phyloP scores from a whole-genome alignment of 192 early-diverging fungal species.

The Coemansia sp. region DNA sequence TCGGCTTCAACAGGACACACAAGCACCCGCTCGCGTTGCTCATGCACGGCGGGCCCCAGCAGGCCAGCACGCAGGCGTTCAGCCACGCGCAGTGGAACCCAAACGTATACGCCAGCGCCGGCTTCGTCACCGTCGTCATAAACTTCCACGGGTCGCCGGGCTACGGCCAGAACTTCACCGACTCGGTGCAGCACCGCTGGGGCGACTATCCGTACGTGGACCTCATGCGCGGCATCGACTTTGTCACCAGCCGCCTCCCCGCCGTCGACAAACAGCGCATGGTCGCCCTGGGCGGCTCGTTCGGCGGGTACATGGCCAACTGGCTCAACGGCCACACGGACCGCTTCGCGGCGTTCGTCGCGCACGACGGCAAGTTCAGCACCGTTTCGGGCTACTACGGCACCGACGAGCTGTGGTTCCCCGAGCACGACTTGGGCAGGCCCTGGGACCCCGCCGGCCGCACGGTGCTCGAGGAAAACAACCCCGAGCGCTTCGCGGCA shows the following conservation, averaged over 20 bases:
- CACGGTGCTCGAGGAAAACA: slow-evolving; percentile 56
- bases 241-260: slow-evolving; percentile 50
- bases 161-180: slow-evolving; percentile 73
- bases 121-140: slow-evolving; percentile 64
- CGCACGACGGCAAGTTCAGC: slow-evolving; percentile 76
- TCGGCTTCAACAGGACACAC: slow-evolving; percentile 50
- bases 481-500: slow-evolving; percentile 64
- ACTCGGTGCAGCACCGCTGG: slow-evolving; percentile 72
- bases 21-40: slow-evolving; percentile 74
- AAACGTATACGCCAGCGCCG: slow-evolving; percentile 68
- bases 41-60: slow-evolving; percentile 86
- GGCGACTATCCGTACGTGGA: slow-evolving; percentile 73
- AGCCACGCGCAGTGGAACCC: slow-evolving; percentile 72
- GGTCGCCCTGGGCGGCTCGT: slow-evolving; percentile 69
- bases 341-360: slow-evolving; percentile 65
- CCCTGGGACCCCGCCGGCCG: slow-evolving; percentile 58
- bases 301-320: slow-evolving; percentile 84
- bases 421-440: slow-evolving; percentile 70
- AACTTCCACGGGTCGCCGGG: slow-evolving; percentile 80
- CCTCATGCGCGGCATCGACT: slow-evolving; percentile 68
- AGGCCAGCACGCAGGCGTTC: slow-evolving; percentile 59
- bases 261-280: slow-evolving; percentile 61
- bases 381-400: slow-evolving; percentile 62
- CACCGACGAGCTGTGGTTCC: slow-evolving; percentile 82
- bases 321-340: slow-evolving; percentile 80